Evolutionary conservation across 2,329 filamentous ascomycete species (phyloP).

Genomic region (Orbilia blumenaviensis): DNA sequence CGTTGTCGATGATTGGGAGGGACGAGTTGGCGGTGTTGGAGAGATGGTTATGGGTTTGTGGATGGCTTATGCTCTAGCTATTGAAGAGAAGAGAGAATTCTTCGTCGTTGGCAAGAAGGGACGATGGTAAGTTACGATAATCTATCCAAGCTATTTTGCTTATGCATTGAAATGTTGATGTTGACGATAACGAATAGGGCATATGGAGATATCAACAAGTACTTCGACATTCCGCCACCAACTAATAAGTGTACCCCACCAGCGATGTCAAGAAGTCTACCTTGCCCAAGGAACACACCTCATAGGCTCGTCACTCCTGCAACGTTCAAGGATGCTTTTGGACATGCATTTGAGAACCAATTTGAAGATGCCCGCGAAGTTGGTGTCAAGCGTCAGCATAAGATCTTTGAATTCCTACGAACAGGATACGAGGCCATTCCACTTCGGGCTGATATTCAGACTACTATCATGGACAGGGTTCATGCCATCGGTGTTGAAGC

Average conservation of each 20-base stretch:
- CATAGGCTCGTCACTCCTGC: constrained; percentile 42
- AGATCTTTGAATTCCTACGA: constrained; percentile 40
- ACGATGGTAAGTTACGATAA: constrained; percentile 44
- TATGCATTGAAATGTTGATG: neutral
- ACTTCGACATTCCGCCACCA: constrained; percentile 42
- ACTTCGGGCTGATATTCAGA: neutral
- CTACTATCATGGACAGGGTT: constrained; percentile 16
- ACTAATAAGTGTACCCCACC: constrained; percentile 25
- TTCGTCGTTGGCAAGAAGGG: constrained; percentile 33
- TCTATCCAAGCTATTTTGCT: no score
- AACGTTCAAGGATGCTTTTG: constrained; percentile 34
- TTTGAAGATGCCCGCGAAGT: constrained; percentile 38
- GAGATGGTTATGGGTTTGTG: constrained; percentile 48
- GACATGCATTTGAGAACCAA: constrained; percentile 43
- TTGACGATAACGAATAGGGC: constrained; percentile 7
- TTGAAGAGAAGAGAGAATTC: constrained; percentile 39
- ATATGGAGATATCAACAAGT: constrained; percentile 41
- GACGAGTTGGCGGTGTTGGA: constrained; percentile 29
- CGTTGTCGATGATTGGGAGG: constrained; percentile 49
- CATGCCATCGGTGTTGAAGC: constrained; percentile 10
- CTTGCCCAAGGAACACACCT: constrained; percentile 29
- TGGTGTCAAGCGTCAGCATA: constrained; percentile 24
- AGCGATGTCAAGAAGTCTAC: constrained; percentile 38
- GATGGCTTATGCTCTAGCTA: constrained; percentile 50
- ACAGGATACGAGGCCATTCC: constrained; percentile 42